These are phyloP conservation scores for Suillus brevipes DNA, from an alignment of 768 basidiomycete genomes.

Conservation along the genomic window DNA sequence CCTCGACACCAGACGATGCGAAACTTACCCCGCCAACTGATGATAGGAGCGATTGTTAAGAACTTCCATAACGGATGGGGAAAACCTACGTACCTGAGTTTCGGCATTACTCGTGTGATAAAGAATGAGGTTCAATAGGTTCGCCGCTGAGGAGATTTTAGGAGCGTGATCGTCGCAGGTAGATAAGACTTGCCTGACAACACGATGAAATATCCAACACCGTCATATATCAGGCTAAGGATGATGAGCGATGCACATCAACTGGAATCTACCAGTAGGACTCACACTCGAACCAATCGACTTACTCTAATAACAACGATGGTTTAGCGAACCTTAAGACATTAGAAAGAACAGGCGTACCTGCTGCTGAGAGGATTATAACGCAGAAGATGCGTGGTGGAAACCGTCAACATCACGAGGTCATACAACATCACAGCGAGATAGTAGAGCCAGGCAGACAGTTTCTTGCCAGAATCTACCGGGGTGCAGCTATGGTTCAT, in stretches of 20 bases:
- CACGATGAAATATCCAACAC: conserved; percentile 59
- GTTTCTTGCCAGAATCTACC: conserved; percentile 32
- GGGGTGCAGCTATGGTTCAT: conserved; percentile 46
- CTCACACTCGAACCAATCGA: conserved; percentile 33
- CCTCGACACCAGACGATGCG: not conserved
- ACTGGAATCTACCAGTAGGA: not conserved
- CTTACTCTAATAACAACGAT: conserved; percentile 18
- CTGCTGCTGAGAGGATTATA: conserved; percentile 35
- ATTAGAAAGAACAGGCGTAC: conserved; percentile 17
- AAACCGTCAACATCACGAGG: conserved; percentile 47
- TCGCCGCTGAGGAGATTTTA: conserved; percentile 37
- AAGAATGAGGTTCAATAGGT: conserved; percentile 52
- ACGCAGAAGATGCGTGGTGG: conserved; percentile 51
- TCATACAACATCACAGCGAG: conserved; percentile 60
- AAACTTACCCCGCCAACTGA: conserved; percentile 52
- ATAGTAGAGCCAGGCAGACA: conserved; percentile 59
- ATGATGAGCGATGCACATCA: conserved; percentile 8
- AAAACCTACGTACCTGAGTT: conserved; percentile 43
- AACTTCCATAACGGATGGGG: conserved; percentile 10
- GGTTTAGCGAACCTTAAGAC: conserved; percentile 2
- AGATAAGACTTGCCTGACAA: conserved; percentile 43
- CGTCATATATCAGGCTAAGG: conserved; percentile 65
- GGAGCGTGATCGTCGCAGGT: not conserved
- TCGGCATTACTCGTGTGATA: conserved; percentile 40
- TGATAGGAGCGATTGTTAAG: conserved; percentile 1